Evolutionary conservation across 352 stramenopile species (phyloP), one percentile per base, ranked within the genome.

Genomic region (Hyaloperonospora arabidopsidis): DNA sequence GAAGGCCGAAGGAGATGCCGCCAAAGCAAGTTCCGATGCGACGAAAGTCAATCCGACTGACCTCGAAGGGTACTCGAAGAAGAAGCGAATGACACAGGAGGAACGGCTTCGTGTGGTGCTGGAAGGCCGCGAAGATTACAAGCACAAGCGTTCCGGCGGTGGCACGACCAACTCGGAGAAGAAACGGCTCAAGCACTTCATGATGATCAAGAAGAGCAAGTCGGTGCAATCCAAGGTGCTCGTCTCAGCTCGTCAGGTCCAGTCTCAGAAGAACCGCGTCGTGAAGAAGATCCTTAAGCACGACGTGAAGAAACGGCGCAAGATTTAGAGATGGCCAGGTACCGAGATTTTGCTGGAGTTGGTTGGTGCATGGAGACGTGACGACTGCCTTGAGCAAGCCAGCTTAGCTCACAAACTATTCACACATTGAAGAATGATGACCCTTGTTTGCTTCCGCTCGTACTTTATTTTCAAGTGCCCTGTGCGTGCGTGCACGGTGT

Each of bases 151-250:
- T 48, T 87, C 84, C 50, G 87, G 93, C 57, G 95, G 95, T 52
- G 96, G 96, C 63, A 98, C 91, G 21, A 99, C 95, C 34, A 98
- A 99, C 74, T 96, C 82, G 50, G 96, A 99, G 74, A 99, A 99
- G 78, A 87, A 88, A 59, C 83, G 95, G 45, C 85, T 93, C 11
- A 99, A 99, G 81, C 97, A 98, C 70, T 99, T 97, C 53, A 84
- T 97, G 61, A 99, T 99, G 96, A 89, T 97, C 45, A 97, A 97
- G 64, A 97, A 97, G 68, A 97, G 89, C 61, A 83, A 83, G 51
- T 68, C 76, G 25, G 89, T 97, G 51, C 86, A 96, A 68, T 72
- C 61, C 57, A 95, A 97, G 72, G 78, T 95, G 51, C 81, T 92
- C 40, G 74, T 84, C 57, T 90, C 76, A 40, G 86, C 89, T 41